phyloP scores from a whole-genome alignment of 2,329 filamentous ascomycete genomes.

The Alternaria dauci region DNA sequence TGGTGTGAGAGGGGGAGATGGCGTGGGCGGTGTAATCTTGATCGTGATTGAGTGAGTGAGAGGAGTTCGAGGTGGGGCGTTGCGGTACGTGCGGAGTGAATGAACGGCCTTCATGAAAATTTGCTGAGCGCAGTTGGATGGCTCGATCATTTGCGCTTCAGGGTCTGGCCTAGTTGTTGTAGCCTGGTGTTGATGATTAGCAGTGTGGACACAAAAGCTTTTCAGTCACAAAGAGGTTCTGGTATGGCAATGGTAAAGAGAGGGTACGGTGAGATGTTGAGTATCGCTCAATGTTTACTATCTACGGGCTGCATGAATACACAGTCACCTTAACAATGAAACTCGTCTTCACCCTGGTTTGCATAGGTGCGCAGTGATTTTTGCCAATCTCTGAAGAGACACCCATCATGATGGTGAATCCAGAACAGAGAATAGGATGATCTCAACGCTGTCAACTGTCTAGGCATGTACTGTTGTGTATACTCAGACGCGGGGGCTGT shows the following conservation, averaged over 20 bases:
- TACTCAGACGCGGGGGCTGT: background rate
- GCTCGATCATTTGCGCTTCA: background rate
- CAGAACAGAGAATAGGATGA: background rate
- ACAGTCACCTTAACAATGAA: background rate
- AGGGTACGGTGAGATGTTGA: background rate
- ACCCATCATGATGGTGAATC: background rate
- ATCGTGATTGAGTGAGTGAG: background rate
- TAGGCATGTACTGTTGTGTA: background rate
- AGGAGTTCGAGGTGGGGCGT: slow-evolving; percentile 5
- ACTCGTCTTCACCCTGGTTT: background rate
- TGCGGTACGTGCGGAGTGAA: slow-evolving; percentile 6
- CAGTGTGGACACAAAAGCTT: background rate
- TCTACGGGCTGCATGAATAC: background rate
- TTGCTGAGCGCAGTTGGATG: background rate
- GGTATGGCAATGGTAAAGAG: background rate
- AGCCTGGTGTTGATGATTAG: background rate
- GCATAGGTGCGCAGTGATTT: background rate
- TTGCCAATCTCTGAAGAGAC: background rate
- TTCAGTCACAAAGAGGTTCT: background rate
- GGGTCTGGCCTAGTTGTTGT: background rate
- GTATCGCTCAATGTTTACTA: background rate
- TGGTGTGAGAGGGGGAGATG: background rate
- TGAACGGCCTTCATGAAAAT: slow-evolving; percentile 10
- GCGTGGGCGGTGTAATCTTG: background rate
- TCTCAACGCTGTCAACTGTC: background rate